phyloP scores from a whole-genome alignment of 805 yeast species.

The Teunomyces panamensis region DNA sequence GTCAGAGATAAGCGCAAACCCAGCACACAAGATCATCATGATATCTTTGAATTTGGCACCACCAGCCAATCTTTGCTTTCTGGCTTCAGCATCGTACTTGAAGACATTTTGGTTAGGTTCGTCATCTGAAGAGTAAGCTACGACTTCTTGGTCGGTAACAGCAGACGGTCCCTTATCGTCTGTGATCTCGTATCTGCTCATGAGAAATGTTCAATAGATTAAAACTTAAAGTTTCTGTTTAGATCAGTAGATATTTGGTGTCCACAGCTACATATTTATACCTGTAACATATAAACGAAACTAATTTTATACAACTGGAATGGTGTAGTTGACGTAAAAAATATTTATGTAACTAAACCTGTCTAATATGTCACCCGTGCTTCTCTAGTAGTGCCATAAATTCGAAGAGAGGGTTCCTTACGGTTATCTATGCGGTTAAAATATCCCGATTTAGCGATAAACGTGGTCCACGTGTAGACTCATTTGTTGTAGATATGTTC shows the following conservation, averaged over 20 bases:
- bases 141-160: not conserved
- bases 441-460: not conserved
- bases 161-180: not conserved
- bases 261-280: not conserved
- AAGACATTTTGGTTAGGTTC: slow-evolving; percentile 13
- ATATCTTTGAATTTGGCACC: slow-evolving; percentile 28
- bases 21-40: slow-evolving; percentile 58
- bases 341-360: too few species aligned
- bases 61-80: slow-evolving; percentile 25
- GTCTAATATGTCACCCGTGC: not conserved
- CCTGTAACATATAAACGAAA: too few species aligned
- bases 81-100: slow-evolving; percentile 31
- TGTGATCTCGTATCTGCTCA: slow-evolving; percentile 1
- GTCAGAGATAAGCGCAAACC: slow-evolving; percentile 73
- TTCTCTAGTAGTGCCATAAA: not conserved
- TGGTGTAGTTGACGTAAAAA: too few species aligned
- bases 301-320: too few species aligned
- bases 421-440: not conserved
- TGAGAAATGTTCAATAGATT: not conserved
- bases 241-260: too few species aligned
- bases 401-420: not conserved
- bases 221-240: too few species aligned
- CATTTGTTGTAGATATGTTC: not conserved
- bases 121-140: not conserved
- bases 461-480: not conserved